These are phyloP conservation scores for Cladosporium sp. DNA, from an alignment of 2,329 filamentous ascomycete genomes.

Conservation along the genomic window DNA sequence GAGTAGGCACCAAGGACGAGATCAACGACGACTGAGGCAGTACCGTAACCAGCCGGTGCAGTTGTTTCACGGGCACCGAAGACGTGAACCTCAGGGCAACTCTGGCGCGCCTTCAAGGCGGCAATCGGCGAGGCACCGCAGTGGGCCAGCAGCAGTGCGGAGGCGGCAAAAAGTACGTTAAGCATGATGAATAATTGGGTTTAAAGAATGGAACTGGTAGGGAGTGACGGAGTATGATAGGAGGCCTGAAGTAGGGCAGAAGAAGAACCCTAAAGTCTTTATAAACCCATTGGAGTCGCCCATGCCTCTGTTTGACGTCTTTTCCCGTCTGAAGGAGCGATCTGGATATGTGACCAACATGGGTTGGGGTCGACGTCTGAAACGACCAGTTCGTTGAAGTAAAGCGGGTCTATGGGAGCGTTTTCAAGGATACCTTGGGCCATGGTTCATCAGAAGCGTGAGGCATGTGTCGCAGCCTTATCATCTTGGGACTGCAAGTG, in stretches of 20 bases:
- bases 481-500: not conserved
- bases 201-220: slow-evolving; percentile 1
- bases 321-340: not conserved
- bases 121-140: slow-evolving; percentile 34
- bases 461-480: not conserved
- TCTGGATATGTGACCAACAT: not conserved
- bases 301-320: not conserved
- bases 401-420: not conserved
- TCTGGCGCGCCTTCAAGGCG: slow-evolving; percentile 31
- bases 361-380: not conserved
- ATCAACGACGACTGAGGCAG: slow-evolving; percentile 44
- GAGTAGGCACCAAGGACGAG: slow-evolving; percentile 44
- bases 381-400: not conserved
- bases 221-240: not conserved
- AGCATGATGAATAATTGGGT: slow-evolving; percentile 13
- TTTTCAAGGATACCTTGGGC: not conserved
- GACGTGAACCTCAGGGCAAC: slow-evolving; percentile 47
- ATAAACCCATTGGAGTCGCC: slow-evolving; percentile 2
- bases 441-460: not conserved
- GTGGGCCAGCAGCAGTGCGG: slow-evolving; percentile 19
- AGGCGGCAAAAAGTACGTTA: slow-evolving; percentile 13
- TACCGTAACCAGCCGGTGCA: slow-evolving; percentile 44
- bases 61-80: slow-evolving; percentile 50
- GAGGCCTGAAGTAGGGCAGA: slow-evolving; percentile 5
- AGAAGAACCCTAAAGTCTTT: not conserved